A percentile compares a stretch with the other conserved stretches of the same genome.
These are phyloP conservation scores for Sporothrix humicola DNA, from an alignment of 2,329 filamentous ascomycete species.

Conservation along the genomic window DNA sequence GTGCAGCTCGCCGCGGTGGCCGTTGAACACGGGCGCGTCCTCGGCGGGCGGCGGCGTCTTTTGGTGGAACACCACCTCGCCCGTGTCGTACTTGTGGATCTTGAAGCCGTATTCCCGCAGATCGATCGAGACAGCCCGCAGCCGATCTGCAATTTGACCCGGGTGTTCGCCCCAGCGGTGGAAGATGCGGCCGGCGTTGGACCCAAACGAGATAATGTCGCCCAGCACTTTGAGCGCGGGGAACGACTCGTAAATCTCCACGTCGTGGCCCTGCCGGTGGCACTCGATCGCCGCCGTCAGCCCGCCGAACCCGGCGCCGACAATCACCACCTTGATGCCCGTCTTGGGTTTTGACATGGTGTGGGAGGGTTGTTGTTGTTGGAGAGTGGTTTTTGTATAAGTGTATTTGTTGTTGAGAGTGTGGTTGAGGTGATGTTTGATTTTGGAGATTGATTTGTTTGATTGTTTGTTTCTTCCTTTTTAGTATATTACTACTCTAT, in stretches of 20 bases:
- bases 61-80: slow-evolving; percentile 65
- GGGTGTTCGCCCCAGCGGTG: slow-evolving; percentile 57
- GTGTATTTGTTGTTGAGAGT: too few relatives aligned
- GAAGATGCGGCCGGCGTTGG: slow-evolving; percentile 66
- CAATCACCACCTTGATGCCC: slow-evolving; percentile 60
- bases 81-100: slow-evolving; percentile 65
- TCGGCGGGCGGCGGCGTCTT: slow-evolving; percentile 50
- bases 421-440: background rate
- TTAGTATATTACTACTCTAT: background rate
- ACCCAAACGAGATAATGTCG: slow-evolving; percentile 67
- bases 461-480: background rate
- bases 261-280: slow-evolving; percentile 64
- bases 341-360: slow-evolving; percentile 44
- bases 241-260: slow-evolving; percentile 64
- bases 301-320: slow-evolving; percentile 63
- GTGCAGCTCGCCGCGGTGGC: slow-evolving; percentile 66
- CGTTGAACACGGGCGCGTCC: slow-evolving; percentile 62
- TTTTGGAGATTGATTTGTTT: background rate
- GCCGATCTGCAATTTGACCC: slow-evolving; percentile 53
- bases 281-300: slow-evolving; percentile 68
- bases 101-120: slow-evolving; percentile 61
- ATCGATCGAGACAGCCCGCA: slow-evolving; percentile 60
- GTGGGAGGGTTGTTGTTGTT: background rate
- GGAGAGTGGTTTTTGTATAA: background rate
- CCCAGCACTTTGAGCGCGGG: slow-evolving; percentile 63